Base-by-base conservation (phyloP, 345 rosid genomes). In the Lepidium africanum region DNA sequence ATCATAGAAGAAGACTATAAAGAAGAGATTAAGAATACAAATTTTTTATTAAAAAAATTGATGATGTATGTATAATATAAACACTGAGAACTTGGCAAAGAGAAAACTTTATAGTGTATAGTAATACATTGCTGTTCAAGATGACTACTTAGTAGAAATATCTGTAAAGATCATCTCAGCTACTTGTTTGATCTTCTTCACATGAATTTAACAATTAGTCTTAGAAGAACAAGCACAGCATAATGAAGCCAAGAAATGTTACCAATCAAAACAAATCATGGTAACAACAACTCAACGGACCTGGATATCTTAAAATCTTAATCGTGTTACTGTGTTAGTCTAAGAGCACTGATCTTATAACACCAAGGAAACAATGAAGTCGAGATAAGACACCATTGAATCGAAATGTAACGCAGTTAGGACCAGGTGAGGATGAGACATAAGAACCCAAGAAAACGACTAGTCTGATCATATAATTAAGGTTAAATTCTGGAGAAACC, bases 401-500 rank as follows among this genome's bases (percentile, higher is more conserved):
- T 42, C 25, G 50, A 70, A 61, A 77, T 68, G 59, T 13, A 54
- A 35, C 35, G 43, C 21, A 68, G 10, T 41, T 56, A 59, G 83
- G 81, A 76, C 84, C 81, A 74, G 72, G 69, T 47, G 77, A 70
- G 56, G 48, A 68, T 66, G 47, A 15, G 49, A 33, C 17, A 48
- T 2, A 14, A 43, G 58, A 30, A 9, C 57, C 54, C n/a, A 30
- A 37, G 58, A 71, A 42, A 23, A 14, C 23, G 43, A 70, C 52
- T 17, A 10, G 1, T 51, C 27, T 27, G 7, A 10, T 53, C 45
- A 46, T 4, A 42, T 4, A 61, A 19, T 7, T 8, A 25, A 63
- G 63, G 57, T 43, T 36, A 63, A 63, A 46, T 5, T 46, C 10
- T 55, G 30, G 45, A 39, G 59, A 72, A n/a, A 49, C 64, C 76